Conservation (phyloP, 2,329 filamentous ascomycete genomes). For the Stagonosporopsis tanaceti region DNA sequence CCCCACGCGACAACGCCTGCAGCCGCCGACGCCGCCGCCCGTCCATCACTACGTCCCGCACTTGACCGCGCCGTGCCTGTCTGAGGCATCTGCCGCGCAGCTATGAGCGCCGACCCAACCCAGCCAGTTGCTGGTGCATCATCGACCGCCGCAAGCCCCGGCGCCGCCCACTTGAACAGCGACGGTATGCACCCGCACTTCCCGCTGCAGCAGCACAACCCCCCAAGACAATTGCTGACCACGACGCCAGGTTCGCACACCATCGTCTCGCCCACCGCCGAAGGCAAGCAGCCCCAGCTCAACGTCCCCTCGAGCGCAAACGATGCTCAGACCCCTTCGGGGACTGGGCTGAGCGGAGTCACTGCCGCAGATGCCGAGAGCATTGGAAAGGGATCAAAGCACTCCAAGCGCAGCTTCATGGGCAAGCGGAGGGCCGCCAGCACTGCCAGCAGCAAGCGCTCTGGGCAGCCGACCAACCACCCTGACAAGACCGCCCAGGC, state of each 20-base stretch:
- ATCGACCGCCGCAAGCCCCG: conserved; percentile 22
- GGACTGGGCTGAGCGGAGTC: conserved; percentile 53
- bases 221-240: not conserved
- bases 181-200: conserved; percentile 39
- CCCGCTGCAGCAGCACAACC: not conserved
- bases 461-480: conserved; percentile 47
- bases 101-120: conserved; percentile 48
- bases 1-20: conserved; percentile 42
- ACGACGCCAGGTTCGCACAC: conserved; percentile 17
- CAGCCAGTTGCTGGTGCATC: conserved; percentile 40
- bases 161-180: conserved; percentile 44
- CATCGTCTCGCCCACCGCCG: conserved; percentile 40
- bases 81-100: conserved; percentile 33
- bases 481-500: conserved; percentile 52
- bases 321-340: conserved; percentile 45
- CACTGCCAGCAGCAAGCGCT: conserved; percentile 57
- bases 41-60: conserved; percentile 24
- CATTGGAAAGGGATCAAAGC: conserved; percentile 54
- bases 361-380: conserved; percentile 57
- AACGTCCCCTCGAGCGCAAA: conserved; percentile 47
- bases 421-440: conserved; percentile 56
- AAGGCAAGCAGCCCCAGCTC: conserved; percentile 49
- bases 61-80: conserved; percentile 23
- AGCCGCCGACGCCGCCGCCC: conserved; percentile 26
- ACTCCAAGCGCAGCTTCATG: conserved; percentile 55